phyloP scores from a whole-genome alignment of 1,284 basidiomycete genomes.

The Pulveroboletus sp. region DNA sequence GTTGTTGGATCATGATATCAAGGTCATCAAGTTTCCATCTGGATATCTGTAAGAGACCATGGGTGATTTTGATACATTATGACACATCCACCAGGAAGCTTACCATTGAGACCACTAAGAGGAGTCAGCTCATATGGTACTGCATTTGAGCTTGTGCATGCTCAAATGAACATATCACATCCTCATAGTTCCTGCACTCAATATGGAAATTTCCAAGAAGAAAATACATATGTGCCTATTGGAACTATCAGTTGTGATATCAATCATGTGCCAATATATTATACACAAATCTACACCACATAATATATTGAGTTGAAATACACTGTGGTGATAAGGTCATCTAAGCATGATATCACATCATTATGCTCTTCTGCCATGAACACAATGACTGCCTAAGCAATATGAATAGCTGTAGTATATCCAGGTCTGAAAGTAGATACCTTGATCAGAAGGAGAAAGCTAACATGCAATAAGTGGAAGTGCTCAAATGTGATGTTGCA shows the following conservation, averaged over 20 bases:
- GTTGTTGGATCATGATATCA: neutral
- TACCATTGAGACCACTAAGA: neutral
- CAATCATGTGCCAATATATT: too few species aligned
- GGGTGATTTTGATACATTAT: neutral
- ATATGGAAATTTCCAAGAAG: neutral
- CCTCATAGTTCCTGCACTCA: neutral
- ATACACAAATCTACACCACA: neutral
- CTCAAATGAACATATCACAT: neutral
- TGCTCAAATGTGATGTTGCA: neutral
- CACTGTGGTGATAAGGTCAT: neutral
- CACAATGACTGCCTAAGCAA: neutral
- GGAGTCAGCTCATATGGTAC: neutral
- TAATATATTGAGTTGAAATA: neutral
- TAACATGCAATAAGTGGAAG: neutral
- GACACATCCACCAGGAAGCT: neutral
- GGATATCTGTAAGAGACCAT: neutral
- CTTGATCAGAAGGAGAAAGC: neutral
- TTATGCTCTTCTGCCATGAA: neutral
- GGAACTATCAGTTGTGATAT: neutral
- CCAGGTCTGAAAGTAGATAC: neutral
- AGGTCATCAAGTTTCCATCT: neutral
- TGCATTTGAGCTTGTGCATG: neutral
- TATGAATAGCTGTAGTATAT: neutral
- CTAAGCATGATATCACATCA: neutral
- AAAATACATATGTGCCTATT: neutral